Percentiles rank a stretch among this genome's conserved stretches.
These are phyloP conservation scores for Penicillium sp. DNA, from an alignment of 2,329 filamentous ascomycete genomes.

Conservation along the genomic window DNA sequence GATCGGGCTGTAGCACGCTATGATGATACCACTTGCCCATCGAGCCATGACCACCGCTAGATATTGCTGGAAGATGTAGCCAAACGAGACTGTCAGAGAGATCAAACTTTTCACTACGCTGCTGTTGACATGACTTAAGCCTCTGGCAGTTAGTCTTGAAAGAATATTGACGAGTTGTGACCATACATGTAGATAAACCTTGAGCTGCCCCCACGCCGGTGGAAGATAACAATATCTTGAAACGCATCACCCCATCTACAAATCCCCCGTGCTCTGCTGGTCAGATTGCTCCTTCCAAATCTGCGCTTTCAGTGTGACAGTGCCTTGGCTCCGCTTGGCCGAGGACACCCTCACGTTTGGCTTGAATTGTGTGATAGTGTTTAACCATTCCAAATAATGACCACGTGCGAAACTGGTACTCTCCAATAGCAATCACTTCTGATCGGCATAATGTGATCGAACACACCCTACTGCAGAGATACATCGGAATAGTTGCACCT, in stretches of 20 bases:
- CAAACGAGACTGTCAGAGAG: too few species aligned
- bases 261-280: not conserved
- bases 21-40: not conserved
- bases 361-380: not conserved
- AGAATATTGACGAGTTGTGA: too few species aligned
- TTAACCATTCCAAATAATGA: not conserved
- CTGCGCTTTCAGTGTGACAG: not conserved
- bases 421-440: not conserved
- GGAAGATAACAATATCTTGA: not conserved
- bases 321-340: not conserved
- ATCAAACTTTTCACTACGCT: too few species aligned
- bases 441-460: not conserved
- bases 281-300: not conserved
- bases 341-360: not conserved
- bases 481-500: not conserved
- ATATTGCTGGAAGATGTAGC: too few species aligned
- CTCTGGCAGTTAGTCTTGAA: too few species aligned
- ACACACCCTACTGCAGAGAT: not conserved
- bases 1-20: not conserved
- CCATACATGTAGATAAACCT: not conserved
- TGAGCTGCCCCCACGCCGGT: not conserved
- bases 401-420: not conserved
- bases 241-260: not conserved
- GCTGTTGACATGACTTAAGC: too few species aligned
- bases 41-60: too few species aligned